Base-by-base conservation (phyloP, 306 rosid genomes). In the Arachis hypogaea region DNA sequence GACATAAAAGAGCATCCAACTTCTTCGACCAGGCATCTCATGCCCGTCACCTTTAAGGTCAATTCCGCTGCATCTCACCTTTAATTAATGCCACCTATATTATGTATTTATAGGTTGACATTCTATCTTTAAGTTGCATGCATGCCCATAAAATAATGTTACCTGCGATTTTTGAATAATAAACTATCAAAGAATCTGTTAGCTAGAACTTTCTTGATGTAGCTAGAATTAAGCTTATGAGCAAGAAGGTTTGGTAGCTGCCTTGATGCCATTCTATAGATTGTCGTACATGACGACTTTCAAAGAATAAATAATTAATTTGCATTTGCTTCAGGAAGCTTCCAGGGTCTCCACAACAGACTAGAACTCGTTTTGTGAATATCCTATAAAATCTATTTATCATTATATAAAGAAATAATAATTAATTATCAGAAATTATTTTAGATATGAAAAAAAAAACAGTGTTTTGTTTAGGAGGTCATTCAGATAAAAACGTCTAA, bases 11-110 rank as follows among this genome's bases (percentile, higher is more conserved):
- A 33, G 38, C 38, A 33, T 33, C 38, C 38, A 33, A 33, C 42
- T 61, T 61, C 57, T 71, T 61, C 63, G 28, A 33, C 71, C 73
- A 29, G 65, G 76, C 59, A 77, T 69, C 72, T 52, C 58, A 60
- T 68, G 44, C 30, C 18, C 2, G 44, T 50, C 14, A 61, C 16
- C 10, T 3, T 75, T 33, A 33, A 33, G 38, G 46, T 49, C 63
- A 60, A 68, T 69, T 77, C 75, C 70, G 66, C 12, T 33, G 30
- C 47, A 64, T 58, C 12, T 60, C 65, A 11, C 2, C 16, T 52
- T 22, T 4, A 11, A 47, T 61, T 38, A 5, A 65, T 54, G 57
- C 72, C 58, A 65, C 73, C 42, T 14, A 6, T 66, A 43, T 43
- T 57, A 6, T 12, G 73, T 36, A 68, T 33, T 33, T 33, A 33